Evolutionary conservation across 2,329 filamentous ascomycete genomes (phyloP), one percentile per base, ranked within the genome.

Genomic region (Thielaviopsis euricoi): DNA sequence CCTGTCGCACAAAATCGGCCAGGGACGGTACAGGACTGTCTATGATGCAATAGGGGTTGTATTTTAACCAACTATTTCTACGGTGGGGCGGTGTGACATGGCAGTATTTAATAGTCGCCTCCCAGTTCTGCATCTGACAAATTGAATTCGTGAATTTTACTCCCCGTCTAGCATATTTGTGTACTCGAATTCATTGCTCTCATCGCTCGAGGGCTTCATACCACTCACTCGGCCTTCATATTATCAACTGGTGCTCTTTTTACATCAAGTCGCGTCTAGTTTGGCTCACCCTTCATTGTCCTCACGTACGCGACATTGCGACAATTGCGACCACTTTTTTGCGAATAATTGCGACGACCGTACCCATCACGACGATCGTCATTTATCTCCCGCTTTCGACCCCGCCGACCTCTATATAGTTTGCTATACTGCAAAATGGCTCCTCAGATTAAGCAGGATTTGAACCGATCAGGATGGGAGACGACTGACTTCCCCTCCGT

Each of bases 381-480:
- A 23, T n/a, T 52, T 52, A 15, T 17, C 3, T 52, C 22, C 13
- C 2, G 2, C 5, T 25, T 13, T 29, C 21, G 22, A 52, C 23
- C 22, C 6, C 50, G n/a, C 50, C 6, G 21, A 19, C 9, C 4
- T 4, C n/a, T 4, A 21, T n/a, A n/a, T 21, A 2, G n/a, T n/a
- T n/a, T n/a, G n/a, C 13, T 48, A 19, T 9, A 2, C n/a, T 6
- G 15, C 62, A 61, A 57, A 58, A 91, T 94, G 83, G 86, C 87
- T 58, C 86, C 89, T 13, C 89, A 95, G 70, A 96, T 96, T 69
- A 96, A 97, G 71, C 87, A 94, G 69, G 90, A 96, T 68, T 79
- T 96, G 52, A 96, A 97, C 73, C 82, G 93, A 57, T 93, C 89
- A 19, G 93, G 93, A 60, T 96, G 90, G 89, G 93, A 98, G 72